These are phyloP conservation scores for Trichophyton benhamiae DNA, from an alignment of 2,329 filamentous ascomycete species.

Conservation along the genomic window DNA sequence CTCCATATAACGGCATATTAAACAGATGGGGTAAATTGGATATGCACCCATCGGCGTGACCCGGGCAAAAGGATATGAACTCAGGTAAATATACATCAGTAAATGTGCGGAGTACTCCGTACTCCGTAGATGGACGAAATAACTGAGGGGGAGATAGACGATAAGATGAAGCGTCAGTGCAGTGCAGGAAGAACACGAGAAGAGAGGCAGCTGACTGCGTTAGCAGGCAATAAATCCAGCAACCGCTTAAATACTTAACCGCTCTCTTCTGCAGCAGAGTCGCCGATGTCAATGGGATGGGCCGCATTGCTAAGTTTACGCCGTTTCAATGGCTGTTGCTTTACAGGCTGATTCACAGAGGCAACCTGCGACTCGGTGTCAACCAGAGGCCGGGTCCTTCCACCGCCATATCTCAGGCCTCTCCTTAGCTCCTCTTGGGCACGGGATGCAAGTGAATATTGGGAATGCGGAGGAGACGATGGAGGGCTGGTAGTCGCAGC, in stretches of 20 bases:
- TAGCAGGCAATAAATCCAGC: background rate
- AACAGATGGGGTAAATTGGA: background rate
- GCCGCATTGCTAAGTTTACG: constrained; percentile 24
- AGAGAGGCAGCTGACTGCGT: background rate
- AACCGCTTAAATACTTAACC: background rate
- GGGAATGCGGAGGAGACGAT: constrained; percentile 1
- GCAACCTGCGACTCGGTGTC: background rate
- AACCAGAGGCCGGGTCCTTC: background rate
- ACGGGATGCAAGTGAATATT: background rate
- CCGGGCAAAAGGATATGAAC: no score
- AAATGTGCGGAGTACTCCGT: no score
- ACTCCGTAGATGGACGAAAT: background rate
- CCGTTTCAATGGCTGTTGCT: constrained; percentile 12
- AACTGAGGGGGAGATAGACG: background rate
- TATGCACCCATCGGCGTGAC: no score
- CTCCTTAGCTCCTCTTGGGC: background rate
- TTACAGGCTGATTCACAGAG: background rate
- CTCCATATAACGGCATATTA: background rate
- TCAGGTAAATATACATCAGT: no score
- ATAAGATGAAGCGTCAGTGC: background rate
- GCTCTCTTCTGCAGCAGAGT: background rate
- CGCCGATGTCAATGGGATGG: constrained; percentile 22
- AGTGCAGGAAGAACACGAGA: background rate
- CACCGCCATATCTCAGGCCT: background rate
- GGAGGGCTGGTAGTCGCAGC: background rate